A percentile compares a stretch with the other conserved stretches of the same genome.
Evolutionary conservation across 2,329 filamentous ascomycete genomes (phyloP).

Genomic region (Pyricularia sp.): DNA sequence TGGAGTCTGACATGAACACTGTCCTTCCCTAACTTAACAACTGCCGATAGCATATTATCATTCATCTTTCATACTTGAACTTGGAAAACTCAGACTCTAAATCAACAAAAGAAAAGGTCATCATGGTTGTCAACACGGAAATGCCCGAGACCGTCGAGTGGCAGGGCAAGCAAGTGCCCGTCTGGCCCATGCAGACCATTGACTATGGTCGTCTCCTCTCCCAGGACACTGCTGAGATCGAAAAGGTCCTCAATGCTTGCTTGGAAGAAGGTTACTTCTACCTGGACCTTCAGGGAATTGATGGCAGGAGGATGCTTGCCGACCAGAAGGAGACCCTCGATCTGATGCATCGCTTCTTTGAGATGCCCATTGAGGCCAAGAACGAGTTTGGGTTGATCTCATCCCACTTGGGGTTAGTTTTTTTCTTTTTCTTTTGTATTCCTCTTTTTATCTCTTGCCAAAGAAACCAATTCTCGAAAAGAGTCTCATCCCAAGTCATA

Average conservation of each 20-base stretch:
- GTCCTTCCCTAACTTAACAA: background rate
- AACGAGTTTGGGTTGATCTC: conserved; percentile 46
- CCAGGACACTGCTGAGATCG: conserved; percentile 42
- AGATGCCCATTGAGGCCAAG: conserved; percentile 41
- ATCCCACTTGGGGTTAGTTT: conserved; percentile 37
- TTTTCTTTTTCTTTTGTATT: background rate
- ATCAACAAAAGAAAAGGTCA: conserved; percentile 8
- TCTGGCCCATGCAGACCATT: conserved; percentile 42
- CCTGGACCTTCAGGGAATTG: conserved; percentile 41
- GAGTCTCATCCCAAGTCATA: background rate
- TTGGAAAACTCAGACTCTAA: no score
- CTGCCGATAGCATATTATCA: background rate
- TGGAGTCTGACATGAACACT: background rate
- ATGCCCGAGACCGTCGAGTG: conserved; percentile 35
- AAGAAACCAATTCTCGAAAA: background rate
- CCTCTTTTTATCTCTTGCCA: background rate
- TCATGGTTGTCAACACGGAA: conserved; percentile 28
- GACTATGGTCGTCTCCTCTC: conserved; percentile 42
- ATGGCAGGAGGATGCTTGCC: conserved; percentile 40
- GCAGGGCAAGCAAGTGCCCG: conserved; percentile 38
- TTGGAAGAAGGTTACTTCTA: conserved; percentile 46
- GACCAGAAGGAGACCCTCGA: conserved; percentile 42
- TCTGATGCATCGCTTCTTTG: conserved; percentile 48
- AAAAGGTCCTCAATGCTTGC: conserved; percentile 39
- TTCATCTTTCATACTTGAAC: background rate